phyloP scores from a whole-genome alignment of 345 rosid species.

The Gossypium herbaceum region DNA sequence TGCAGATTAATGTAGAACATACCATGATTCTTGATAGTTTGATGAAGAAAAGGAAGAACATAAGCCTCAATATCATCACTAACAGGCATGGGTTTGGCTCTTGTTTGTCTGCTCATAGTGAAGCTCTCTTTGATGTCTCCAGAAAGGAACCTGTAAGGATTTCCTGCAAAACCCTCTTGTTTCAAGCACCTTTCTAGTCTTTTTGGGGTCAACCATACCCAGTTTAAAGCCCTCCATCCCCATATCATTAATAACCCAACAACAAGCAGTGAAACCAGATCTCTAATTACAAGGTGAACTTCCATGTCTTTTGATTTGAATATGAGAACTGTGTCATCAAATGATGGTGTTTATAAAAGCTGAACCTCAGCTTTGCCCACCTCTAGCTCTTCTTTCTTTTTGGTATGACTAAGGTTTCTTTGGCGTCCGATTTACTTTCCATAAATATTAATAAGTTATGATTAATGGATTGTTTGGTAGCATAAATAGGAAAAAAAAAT shows the following conservation, averaged over 20 bases:
- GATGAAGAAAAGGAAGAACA: slow-evolving; percentile 37
- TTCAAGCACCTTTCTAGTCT: slow-evolving; percentile 35
- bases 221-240: slow-evolving; percentile 11
- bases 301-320: background rate
- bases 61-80: slow-evolving; percentile 29
- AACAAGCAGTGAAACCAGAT: background rate
- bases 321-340: background rate
- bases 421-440: no score
- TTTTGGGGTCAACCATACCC: slow-evolving; percentile 47
- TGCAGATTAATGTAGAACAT: background rate
- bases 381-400: background rate
- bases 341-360: background rate
- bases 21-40: slow-evolving; percentile 32
- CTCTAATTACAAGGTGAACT: background rate
- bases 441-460: no score
- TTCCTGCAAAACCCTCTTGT: slow-evolving; percentile 39
- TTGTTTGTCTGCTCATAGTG: slow-evolving; percentile 28
- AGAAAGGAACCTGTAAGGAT: slow-evolving; percentile 23
- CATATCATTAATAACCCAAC: background rate
- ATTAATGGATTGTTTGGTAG: no score
- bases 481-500: no score
- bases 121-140: slow-evolving; percentile 39
- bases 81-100: slow-evolving; percentile 32
- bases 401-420: no score
- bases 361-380: background rate